Base-by-base conservation (phyloP, 2,329 filamentous ascomycete genomes). In the Aspergillus fructus region DNA sequence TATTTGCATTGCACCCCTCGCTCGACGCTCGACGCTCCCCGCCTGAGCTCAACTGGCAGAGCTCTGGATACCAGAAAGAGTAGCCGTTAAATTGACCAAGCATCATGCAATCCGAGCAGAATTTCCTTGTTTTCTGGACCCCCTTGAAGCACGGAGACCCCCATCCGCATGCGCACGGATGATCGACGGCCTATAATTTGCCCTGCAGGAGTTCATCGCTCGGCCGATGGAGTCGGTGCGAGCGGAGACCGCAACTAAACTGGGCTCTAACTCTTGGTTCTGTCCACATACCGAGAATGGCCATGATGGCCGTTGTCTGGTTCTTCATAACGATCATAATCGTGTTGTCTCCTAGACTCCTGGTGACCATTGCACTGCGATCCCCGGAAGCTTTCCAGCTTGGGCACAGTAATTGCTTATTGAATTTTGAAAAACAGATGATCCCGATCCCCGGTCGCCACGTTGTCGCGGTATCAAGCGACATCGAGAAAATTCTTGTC, bases 111-210 rank as follows among this genome's bases (percentile, higher is more conserved):
- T 37, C 13, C 27, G 27, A 24, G 41, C 40, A 11, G 15, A 23
- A 24, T 47, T 30, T 47, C 24, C 43, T 21, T 52, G 54, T 52
- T 52, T 56, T 50, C 53, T 17, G 47, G 23, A 12, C 33, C 43
- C n/a, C 43, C 42, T 53, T 53, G 42, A 47, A 30, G 27, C 40
- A 13, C 23, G 33, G 48, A 49, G 42, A 39, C 30, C 6, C 40
- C 51, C 48, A 15, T 42, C 21, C 19, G 39, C 23, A 15, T 51
- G 41, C 53, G 39, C 43, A 52, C 46, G 59, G 59, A 61, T 55
- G 59, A 61, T 61, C 59, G 56, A 56, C 59, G 21, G 30, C 41
- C 53, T 51, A 59, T 51, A 56, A 59, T 56, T 51, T 54, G 46
- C 46, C 50, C 50, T 58, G 55, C 55, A 58, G 55, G 33, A 58